Conservation (phyloP, 805 yeast species). For the Lipomyces mesembrius region DNA sequence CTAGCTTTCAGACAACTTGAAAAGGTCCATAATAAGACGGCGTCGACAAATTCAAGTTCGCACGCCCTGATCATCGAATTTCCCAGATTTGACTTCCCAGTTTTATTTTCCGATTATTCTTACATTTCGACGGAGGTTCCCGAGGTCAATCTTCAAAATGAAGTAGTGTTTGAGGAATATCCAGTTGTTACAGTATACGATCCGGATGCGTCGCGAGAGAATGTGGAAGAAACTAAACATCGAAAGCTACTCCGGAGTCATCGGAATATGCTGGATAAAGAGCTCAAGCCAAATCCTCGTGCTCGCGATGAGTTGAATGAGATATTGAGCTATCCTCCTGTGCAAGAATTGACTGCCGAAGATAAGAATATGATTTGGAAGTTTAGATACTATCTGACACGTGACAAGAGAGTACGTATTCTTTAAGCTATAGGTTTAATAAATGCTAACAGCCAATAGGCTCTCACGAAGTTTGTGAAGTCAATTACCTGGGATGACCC, state of each 20-base stretch:
- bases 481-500: slow-evolving; percentile 89
- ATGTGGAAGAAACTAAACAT: slow-evolving; percentile 88
- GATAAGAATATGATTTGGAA: slow-evolving; percentile 91
- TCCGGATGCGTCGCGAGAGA: slow-evolving; percentile 68
- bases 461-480: slow-evolving; percentile 80
- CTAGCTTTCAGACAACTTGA: slow-evolving; percentile 63
- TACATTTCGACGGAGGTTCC: slow-evolving; percentile 42
- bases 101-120: slow-evolving; percentile 66
- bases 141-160: slow-evolving; percentile 8
- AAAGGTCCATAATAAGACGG: slow-evolving; percentile 42
- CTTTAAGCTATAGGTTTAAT: no score
- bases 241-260: slow-evolving; percentile 83
- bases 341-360: slow-evolving; percentile 74
- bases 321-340: slow-evolving; percentile 79
- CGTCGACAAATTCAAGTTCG: slow-evolving; percentile 23
- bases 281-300: slow-evolving; percentile 84
- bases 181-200: slow-evolving; percentile 56
- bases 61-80: slow-evolving; percentile 59
- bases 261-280: slow-evolving; percentile 77
- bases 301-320: slow-evolving; percentile 70
- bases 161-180: slow-evolving; percentile 20
- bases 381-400: slow-evolving; percentile 78
- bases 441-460: slow-evolving; percentile 38
- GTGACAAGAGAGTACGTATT: slow-evolving; percentile 54
- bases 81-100: slow-evolving; percentile 70